Evolutionary conservation across 768 basidiomycete species (phyloP), one percentile per base, ranked within the genome.

Genomic region (Boletus sp.): DNA sequence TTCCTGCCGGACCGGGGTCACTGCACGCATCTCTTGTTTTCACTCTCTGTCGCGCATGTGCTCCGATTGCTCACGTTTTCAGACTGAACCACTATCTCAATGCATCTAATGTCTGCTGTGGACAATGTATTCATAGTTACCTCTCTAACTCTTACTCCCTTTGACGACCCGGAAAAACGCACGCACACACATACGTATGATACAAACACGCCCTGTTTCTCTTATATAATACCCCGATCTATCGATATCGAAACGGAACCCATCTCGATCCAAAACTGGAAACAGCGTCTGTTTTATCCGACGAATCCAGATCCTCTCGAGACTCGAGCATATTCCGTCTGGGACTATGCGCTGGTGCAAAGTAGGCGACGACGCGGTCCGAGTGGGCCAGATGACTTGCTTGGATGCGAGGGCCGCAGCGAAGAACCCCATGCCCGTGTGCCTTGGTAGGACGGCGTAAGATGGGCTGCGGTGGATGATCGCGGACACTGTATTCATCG

Each of bases 91-190:
- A 57, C 32, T 57, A 35, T 8, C 50, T 51, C 41, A 40, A n/a
- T 46, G 54, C 66, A 65, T 67, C 50, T 64, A 60, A 50, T 50
- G 33, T 64, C 50, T 64, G 57, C 55, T 60, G 32, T 52, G 50
- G 39, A 53, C 38, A 37, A 19, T 65, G 65, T 65, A 67, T 58
- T 61, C 47, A 58, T 67, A 64, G 47, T 44, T 23, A 46, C 40
- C 9, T 38, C 25, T 17, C 9, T 9, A n/a, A 25, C 1, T 23
- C 9, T 9, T 25, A 25, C 1, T 23, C 23, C 42, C 19, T 37
- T 45, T 37, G 33, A 32, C 35, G 30, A 52, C 34, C 38, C 10
- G 53, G 58, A 55, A 54, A 58, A 49, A 46, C 35, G 33, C 21
- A 47, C 23, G 30, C 47, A 33, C 10, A 11, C 14, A 38, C 47